Evolutionary conservation across 1,139 yeast genomes (phyloP).

Genomic region (Sugiyamaella grinbergsii): DNA sequence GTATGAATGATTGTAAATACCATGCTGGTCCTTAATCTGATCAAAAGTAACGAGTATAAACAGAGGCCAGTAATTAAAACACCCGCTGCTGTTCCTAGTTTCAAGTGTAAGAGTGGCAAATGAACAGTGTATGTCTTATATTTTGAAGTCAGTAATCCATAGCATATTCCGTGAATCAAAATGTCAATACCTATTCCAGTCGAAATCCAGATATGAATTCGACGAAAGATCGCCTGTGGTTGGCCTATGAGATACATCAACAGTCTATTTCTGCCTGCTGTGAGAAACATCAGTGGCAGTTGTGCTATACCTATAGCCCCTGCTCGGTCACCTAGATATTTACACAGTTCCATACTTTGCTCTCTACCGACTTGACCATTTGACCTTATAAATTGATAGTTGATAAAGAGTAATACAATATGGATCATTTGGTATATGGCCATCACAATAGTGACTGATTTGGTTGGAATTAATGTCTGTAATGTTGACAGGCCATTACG

Average conservation of each 20-base stretch:
- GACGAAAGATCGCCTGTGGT: conserved; percentile 28
- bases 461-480: conserved; percentile 6
- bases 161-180: conserved; percentile 19
- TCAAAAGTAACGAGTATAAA: conserved; percentile 2
- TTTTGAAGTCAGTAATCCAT: conserved; percentile 8
- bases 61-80: conserved; percentile 1
- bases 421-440: conserved; percentile 13
- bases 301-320: conserved; percentile 54
- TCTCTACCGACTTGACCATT: no score
- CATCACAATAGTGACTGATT: conserved; percentile 2
- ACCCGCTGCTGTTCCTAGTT: conserved; percentile 16
- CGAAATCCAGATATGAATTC: conserved; percentile 15
- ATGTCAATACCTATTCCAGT: conserved; percentile 16
- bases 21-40: neutral
- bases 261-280: conserved; percentile 66
- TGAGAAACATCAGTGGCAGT: conserved; percentile 54
- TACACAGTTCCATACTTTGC: conserved; percentile 32
- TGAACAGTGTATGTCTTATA: conserved; percentile 5
- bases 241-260: conserved; percentile 59
- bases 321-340: conserved; percentile 54
- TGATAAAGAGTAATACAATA: conserved; percentile 15
- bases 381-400: conserved; percentile 8
- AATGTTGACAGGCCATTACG: neutral
- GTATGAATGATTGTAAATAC: conserved; percentile 4
- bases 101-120: conserved; percentile 11